Percentiles rank a stretch among this genome's conserved stretches.
These are phyloP conservation scores for Lasiosphaeria ovina DNA, from an alignment of 495 filamentous ascomycete species.

Conservation along the genomic window DNA sequence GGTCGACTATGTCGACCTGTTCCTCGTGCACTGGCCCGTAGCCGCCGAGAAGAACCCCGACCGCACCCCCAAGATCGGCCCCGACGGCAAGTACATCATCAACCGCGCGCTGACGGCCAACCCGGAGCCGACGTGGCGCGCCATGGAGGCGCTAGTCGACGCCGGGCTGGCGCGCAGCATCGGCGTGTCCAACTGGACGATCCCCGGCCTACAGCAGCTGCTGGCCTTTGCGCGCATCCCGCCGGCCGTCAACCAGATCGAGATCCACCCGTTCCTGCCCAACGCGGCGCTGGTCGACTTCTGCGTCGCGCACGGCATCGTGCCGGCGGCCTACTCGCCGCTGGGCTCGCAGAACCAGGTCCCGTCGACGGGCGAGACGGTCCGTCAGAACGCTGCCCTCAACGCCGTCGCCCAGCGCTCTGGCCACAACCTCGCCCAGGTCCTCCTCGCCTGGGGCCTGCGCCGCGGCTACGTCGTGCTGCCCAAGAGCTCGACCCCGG, in stretches of 20 bases:
- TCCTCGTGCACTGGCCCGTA: constrained; percentile 70
- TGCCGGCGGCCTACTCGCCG: constrained; percentile 68
- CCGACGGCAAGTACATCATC: constrained; percentile 53
- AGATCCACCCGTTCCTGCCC: constrained; percentile 53
- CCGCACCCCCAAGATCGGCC: constrained; percentile 51
- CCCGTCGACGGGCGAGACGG: constrained; percentile 45
- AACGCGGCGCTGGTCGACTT: constrained; percentile 53
- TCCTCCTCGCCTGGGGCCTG: constrained; percentile 48
- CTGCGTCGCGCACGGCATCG: constrained; percentile 57
- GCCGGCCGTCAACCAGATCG: constrained; percentile 51
- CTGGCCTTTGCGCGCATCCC: constrained; percentile 41
- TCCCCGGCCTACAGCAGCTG: constrained; percentile 40
- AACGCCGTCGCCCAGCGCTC: constrained; percentile 41
- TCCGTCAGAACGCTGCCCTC: constrained; percentile 38
- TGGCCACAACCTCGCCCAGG: constrained; percentile 44
- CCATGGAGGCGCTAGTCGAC: constrained; percentile 46
- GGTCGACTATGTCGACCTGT: constrained; percentile 68
- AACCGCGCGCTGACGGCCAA: constrained; percentile 47
- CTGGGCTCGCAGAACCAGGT: constrained; percentile 59
- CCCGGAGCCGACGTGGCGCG: constrained; percentile 55
- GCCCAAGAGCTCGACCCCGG: constrained; percentile 63
- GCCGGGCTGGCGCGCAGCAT: constrained; percentile 41
- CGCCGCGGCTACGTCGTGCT: constrained; percentile 44
- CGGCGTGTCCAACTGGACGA: constrained; percentile 52
- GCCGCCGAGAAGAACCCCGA: constrained; percentile 55